Base-by-base conservation (phyloP, 2,329 filamentous ascomycete genomes). In the Rutstroemia sp. region DNA sequence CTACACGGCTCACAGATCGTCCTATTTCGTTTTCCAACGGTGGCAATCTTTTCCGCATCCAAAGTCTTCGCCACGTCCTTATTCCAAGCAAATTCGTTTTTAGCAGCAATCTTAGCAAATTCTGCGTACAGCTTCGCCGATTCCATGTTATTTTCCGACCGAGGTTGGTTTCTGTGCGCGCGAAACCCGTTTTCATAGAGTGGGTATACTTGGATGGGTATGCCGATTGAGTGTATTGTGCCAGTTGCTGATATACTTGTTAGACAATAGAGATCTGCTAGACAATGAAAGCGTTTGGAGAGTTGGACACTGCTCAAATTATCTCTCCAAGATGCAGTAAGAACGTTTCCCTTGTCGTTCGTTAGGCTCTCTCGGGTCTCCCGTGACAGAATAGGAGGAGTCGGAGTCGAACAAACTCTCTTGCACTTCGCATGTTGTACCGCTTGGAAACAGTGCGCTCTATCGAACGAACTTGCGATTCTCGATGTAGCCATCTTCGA, bases 1-100 rank as follows among this genome's bases (percentile, higher is more conserved):
- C 54, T 68, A 86, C 83, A 88, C 14, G 85, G 84, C 49, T 76
- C 79, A 65, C 82, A 87, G 54, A 88, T 87, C 78, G 87, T 84
- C 17, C 84, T 73, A 62, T 87, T 88, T 60, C 73, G 78, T 64
- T 74, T 74, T 0, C 75, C 74, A 2, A 83, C 72, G 0, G 73
- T 78, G 1, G 74, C 76, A 61, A 88, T 86, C 0, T 67, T 69
- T 19, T 79, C 68, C n/a, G 74, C 71, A 0, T 73, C 76, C 42
- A 76, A 73, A 0, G 73, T 68, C 0, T 66, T 61, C 17, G 64
- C 50, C 1, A n/a, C 4, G 0, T 78, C 79, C 63, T 78, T 76
- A 55, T 74, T 79, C 84, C 84, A 88, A 0, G 83, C 76, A 59
- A 75, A 73, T 1, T 73, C 71, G 49, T 83, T 79, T 4, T 69